Evolutionary conservation across 805 yeast species (phyloP).

Genomic region (Limtongia smithiae): DNA sequence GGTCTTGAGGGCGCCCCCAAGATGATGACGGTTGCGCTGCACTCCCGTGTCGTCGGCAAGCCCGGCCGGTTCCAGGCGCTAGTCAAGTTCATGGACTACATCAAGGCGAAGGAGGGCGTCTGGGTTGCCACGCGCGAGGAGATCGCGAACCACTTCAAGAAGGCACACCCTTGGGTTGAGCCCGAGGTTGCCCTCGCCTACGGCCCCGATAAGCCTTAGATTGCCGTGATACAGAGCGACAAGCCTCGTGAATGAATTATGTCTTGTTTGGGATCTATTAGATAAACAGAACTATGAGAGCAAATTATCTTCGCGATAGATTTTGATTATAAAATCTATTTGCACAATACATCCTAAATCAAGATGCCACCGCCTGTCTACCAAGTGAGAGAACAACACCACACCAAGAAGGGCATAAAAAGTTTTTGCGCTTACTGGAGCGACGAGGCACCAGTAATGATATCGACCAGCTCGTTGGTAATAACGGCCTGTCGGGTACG

Average conservation of each 20-base stretch:
- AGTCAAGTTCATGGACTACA: slow-evolving; percentile 40
- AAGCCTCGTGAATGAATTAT: too few relatives aligned
- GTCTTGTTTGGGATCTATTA: neutral
- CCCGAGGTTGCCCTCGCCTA: slow-evolving; percentile 25
- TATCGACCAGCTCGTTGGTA: slow-evolving; percentile 98
- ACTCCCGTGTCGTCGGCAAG: slow-evolving; percentile 40
- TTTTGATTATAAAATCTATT: neutral
- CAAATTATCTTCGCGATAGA: too few relatives aligned
- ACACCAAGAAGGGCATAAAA: neutral
- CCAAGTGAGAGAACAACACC: neutral
- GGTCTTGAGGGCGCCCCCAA: slow-evolving; percentile 37
- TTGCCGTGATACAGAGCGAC: too few relatives aligned
- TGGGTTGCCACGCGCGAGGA: slow-evolving; percentile 42
- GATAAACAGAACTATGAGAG: too few relatives aligned
- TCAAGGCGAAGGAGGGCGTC: slow-evolving; percentile 37
- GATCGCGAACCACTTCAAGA: slow-evolving; percentile 36
- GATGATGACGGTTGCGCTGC: slow-evolving; percentile 43
- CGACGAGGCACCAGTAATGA: slow-evolving; percentile 99
- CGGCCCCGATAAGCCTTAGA: slow-evolving; percentile 16
- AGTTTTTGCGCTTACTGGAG: slow-evolving; percentile 58
- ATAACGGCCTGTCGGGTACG: slow-evolving; percentile 99
- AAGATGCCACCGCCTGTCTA: too few relatives aligned
- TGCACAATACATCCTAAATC: too few relatives aligned
- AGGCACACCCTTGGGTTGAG: slow-evolving; percentile 23
- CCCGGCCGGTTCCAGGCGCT: slow-evolving; percentile 41